A percentile compares a stretch with the other conserved stretches of the same genome.
Evolutionary conservation across 352 stramenopile genomes (phyloP).

Genomic region (Phytophthora macrochlamydospora): DNA sequence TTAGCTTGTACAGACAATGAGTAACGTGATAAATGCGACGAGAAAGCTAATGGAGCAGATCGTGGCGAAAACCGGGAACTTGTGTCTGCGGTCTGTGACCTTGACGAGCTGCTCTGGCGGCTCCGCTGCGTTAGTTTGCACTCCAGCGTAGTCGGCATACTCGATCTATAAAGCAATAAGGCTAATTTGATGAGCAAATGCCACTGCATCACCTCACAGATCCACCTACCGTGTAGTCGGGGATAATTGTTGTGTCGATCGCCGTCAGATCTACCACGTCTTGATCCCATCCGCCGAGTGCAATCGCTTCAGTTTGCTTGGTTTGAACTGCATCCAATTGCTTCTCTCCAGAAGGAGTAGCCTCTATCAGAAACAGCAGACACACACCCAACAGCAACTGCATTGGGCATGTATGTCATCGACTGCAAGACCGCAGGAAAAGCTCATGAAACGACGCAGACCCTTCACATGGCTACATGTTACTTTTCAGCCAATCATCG

Average conservation of each 20-base stretch:
- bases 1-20: slow-evolving; percentile 63
- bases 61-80: slow-evolving; percentile 72
- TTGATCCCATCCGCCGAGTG: slow-evolving; percentile 8
- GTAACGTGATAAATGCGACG: slow-evolving; percentile 61
- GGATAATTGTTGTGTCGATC: slow-evolving; percentile 47
- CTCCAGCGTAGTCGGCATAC: background rate
- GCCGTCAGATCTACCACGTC: slow-evolving; percentile 14
- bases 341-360: background rate
- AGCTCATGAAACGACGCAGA: background rate
- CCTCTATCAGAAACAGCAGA: background rate
- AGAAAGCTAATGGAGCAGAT: slow-evolving; percentile 75
- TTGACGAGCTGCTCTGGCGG: slow-evolving; percentile 75
- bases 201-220: background rate
- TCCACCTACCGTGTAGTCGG: slow-evolving; percentile 56
- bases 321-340: background rate
- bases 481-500: background rate
- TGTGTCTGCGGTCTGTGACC: slow-evolving; percentile 70
- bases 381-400: background rate
- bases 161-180: too few species aligned
- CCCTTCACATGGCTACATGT: background rate
- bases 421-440: background rate
- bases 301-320: slow-evolving; percentile 7
- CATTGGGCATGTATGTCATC: background rate
- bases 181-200: background rate
- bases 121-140: slow-evolving; percentile 58